Evolutionary conservation across 768 basidiomycete species (phyloP), one percentile per base, ranked within the genome.

Genomic region (Lepiota venenata): DNA sequence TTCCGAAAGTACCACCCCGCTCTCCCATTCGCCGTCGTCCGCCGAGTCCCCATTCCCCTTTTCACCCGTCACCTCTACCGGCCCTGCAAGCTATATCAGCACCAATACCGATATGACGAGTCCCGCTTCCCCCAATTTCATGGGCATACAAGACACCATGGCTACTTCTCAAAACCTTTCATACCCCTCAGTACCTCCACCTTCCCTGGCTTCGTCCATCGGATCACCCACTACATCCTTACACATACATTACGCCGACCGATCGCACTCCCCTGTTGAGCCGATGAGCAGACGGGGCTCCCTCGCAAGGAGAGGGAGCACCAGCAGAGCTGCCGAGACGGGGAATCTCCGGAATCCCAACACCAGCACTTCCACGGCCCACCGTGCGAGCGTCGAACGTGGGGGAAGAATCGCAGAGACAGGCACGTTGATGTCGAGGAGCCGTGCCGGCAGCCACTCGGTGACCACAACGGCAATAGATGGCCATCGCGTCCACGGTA

Each of bases 151-250:
- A 51, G 68, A 70, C 52, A 61, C 65, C 38, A 58, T 73, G 25
- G 66, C 66, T 60, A 50, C 73, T 62, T 8, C 68, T 63, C 5
- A 69, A 74, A 50, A 72, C 12, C 74, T 93, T 47, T 80, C 88
- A 4, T 93, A 93, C 61, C 91, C 91, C 0, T 85, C 84, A 5
- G 91, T 92, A 0, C 91, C 91, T 2, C 91, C 91, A 10, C 91
- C 91, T 2, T 88, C 87, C 1, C 68, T 91, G 22, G 88, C 87
- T 4, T 88, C 86, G 6, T 88, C 87, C 9, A 85, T 89, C 59
- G 90, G 90, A 12, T 87, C 85, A 4, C 85, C 87, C 7, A 76
- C 74, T 21, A 75, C 81, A 15, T 72, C 79, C 11, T 77, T 73
- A 58, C 69, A 73, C 54, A 73, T 74, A 51, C 71, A 76, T 14